A percentile compares a stretch with the other conserved stretches of the same genome.
Conservation (phyloP, 805 yeast genomes). For the Schwanniomyces sp. region DNA sequence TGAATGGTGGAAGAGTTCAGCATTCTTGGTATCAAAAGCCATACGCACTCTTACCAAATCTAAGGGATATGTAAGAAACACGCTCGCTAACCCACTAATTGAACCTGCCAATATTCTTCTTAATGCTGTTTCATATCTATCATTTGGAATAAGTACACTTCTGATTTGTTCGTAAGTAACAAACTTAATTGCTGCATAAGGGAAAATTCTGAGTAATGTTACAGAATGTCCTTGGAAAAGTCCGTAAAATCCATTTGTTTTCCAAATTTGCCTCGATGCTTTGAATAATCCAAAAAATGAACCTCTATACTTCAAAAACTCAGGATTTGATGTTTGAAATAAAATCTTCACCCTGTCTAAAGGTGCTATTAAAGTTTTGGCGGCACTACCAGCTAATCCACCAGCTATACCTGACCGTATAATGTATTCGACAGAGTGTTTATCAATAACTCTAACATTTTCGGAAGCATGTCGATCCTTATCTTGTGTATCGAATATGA, state of each 20-base stretch:
- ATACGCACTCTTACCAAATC: slow-evolving; percentile 87
- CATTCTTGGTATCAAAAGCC: slow-evolving; percentile 75
- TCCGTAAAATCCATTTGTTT: slow-evolving; percentile 72
- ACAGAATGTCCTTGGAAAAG: slow-evolving; percentile 96
- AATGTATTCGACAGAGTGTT: slow-evolving; percentile 75
- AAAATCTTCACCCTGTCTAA: slow-evolving; percentile 91
- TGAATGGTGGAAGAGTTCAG: slow-evolving; percentile 20
- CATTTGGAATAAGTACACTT: slow-evolving; percentile 71
- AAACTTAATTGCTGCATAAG: slow-evolving; percentile 95
- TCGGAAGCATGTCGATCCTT: slow-evolving; percentile 5
- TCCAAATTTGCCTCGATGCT: slow-evolving; percentile 70
- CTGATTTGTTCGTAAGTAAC: slow-evolving; percentile 95
- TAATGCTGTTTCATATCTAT: slow-evolving; percentile 71
- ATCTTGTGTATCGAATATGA: neutral
- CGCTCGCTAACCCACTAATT: slow-evolving; percentile 83
- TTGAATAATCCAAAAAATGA: slow-evolving; percentile 70
- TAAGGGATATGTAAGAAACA: slow-evolving; percentile 86
- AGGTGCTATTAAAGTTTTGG: slow-evolving; percentile 94
- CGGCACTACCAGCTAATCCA: slow-evolving; percentile 94
- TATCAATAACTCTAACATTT: slow-evolving; percentile 48
- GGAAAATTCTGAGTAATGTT: slow-evolving; percentile 85
- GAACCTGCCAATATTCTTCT: slow-evolving; percentile 88
- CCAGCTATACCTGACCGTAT: slow-evolving; percentile 88
- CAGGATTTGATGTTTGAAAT: slow-evolving; percentile 94
- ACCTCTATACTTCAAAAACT: slow-evolving; percentile 77